A percentile compares a stretch with the other conserved stretches of the same genome.
phyloP scores from a whole-genome alignment of 108 stramenopile genomes.

The Stephanodiscus triporus region DNA sequence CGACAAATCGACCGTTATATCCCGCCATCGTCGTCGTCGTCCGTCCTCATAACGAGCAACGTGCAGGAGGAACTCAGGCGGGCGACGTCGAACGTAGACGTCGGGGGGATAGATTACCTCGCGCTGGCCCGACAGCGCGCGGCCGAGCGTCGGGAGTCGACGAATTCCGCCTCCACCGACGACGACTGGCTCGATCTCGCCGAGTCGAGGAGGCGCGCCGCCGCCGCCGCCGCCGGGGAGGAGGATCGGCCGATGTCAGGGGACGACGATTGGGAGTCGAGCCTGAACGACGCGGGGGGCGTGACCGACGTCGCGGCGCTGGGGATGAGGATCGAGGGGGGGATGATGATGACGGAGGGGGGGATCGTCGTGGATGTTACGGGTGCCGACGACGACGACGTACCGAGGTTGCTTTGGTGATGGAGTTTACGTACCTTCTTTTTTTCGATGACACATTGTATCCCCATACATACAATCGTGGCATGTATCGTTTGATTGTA shows the following conservation, averaged over 20 bases:
- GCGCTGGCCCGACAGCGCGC: conserved; percentile 37
- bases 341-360: conserved; percentile 37
- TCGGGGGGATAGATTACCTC: conserved; percentile 35
- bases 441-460: background rate
- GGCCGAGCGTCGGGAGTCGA: conserved; percentile 20
- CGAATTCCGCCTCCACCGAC: conserved; percentile 25
- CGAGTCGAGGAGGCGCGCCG: conserved; percentile 1
- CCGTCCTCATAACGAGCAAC: conserved; percentile 26
- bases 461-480: too few species aligned
- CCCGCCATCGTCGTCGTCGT: background rate
- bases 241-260: too few species aligned
- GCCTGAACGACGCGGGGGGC: conserved; percentile 33
- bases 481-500: too few species aligned
- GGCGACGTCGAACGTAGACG: conserved; percentile 12
- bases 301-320: conserved; percentile 18
- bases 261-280: conserved; percentile 33
- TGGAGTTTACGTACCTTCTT: too few species aligned
- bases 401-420: conserved; percentile 22
- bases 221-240: too few species aligned
- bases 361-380: conserved; percentile 32
- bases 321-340: conserved; percentile 32
- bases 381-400: conserved; percentile 14
- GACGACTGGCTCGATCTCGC: conserved; percentile 35
- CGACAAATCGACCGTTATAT: background rate
- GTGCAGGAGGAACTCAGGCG: conserved; percentile 29